These are phyloP conservation scores for Kondoa subrosea DNA, from an alignment of 768 basidiomycete species.

Conservation along the genomic window DNA sequence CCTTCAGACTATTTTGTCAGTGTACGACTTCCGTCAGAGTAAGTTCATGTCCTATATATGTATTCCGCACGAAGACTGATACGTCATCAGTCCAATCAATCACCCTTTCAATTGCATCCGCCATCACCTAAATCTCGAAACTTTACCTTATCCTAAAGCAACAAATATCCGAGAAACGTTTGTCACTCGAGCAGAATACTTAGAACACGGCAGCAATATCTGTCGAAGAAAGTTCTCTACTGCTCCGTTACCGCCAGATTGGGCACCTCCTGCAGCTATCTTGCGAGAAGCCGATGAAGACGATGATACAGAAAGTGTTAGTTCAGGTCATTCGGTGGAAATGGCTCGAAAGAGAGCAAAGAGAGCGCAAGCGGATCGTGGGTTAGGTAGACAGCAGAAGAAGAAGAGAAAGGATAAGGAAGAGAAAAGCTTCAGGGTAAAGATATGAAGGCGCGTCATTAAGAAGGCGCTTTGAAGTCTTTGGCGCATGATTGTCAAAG, in stretches of 20 bases:
- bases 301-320: not conserved
- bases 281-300: constrained; percentile 4
- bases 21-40: constrained; percentile 61
- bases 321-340: constrained; percentile 5
- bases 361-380: not conserved
- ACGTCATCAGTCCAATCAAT: constrained; percentile 43
- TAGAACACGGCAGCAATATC: constrained; percentile 60
- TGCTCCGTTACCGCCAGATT: not conserved
- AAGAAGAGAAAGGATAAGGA: not conserved
- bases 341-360: constrained; percentile 3
- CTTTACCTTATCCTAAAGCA: constrained; percentile 30
- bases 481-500: too few species aligned
- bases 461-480: not conserved
- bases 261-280: not conserved
- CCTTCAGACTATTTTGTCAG: constrained; percentile 62
- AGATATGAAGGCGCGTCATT: not conserved
- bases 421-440: not conserved
- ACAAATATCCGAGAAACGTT: constrained; percentile 37
- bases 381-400: not conserved
- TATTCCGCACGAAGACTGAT: not conserved
- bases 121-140: constrained; percentile 8
- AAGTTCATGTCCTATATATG: constrained; percentile 31
- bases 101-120: constrained; percentile 46
- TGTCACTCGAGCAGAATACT: constrained; percentile 66
- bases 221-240: constrained; percentile 50